phyloP scores from a whole-genome alignment of 2,329 filamentous ascomycete species.

The Botrytis aclada region DNA sequence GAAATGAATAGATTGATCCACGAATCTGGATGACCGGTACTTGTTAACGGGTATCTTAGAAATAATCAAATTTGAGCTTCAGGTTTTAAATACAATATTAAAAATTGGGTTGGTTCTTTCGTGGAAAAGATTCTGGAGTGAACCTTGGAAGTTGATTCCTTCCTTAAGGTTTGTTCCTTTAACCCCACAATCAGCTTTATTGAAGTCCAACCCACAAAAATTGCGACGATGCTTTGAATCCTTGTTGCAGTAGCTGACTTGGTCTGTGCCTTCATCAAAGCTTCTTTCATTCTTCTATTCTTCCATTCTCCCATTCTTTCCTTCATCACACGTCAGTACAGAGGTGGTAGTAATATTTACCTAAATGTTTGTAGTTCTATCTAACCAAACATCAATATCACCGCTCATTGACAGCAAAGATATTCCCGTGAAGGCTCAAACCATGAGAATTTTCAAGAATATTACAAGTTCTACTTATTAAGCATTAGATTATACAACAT shows the following conservation, averaged over 20 bases:
- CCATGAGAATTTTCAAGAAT: not conserved
- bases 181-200: slow-evolving; percentile 14
- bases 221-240: slow-evolving; percentile 6
- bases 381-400: not conserved
- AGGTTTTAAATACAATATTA: not conserved
- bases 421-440: no score
- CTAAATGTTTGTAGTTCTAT: not conserved
- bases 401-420: not conserved
- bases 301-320: not conserved
- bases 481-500: not conserved
- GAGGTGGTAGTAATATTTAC: not conserved
- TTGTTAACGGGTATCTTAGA: not conserved
- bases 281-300: not conserved
- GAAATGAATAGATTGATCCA: not conserved
- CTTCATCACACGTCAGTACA: not conserved
- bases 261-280: not conserved
- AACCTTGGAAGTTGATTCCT: slow-evolving; percentile 7
- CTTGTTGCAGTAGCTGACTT: not conserved
- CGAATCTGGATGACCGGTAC: not conserved
- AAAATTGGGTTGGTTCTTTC: not conserved
- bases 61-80: not conserved
- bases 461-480: not conserved
- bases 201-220: slow-evolving; percentile 1
- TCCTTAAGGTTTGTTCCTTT: not conserved
- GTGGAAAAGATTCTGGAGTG: slow-evolving; percentile 11